Base-by-base conservation (phyloP, 495 filamentous ascomycete species). In the Penicillium mononematosum region DNA sequence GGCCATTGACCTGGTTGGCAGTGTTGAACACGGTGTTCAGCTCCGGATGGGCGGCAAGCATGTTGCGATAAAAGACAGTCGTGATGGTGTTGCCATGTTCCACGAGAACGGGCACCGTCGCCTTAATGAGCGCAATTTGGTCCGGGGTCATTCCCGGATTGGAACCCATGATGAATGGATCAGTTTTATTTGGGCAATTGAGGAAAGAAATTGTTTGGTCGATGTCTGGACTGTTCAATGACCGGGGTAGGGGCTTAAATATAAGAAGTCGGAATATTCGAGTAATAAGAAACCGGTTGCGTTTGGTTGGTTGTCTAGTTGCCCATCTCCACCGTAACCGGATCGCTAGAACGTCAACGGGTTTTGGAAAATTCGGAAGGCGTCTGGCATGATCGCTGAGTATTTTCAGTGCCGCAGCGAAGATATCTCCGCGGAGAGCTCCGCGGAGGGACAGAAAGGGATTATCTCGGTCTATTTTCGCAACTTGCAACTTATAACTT, bases 31-130 rank as follows among this genome's bases (percentile, higher is more conserved):
- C 70, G 61, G 81, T 80, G 63, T 82, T 79, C 10, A 92, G 78
- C 19, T 75, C 74, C 0, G 87, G 86, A 61, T 86, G 74, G 2
- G 81, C 85, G 17, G 34, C 58, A 16, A 92, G 76, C 74, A 92
- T 73, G 72, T 85, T 85, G 27, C 78, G 68, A 70, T 92, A 92
- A 76, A 91, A 90, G 51, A 78, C 62, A 9, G 72, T 76, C 17
- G 87, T 89, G 70, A 91, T 89, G 45, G 78, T 75, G 19, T 69
- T 69, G 68, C 88, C 88, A 68, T 91, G 82, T 54, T 84, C 78
- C 42, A 81, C 77, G 17, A 91, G 77, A 12, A 90, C 68, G 7
- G 74, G 74, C 47, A 77, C 72, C 6, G 75, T 77, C 45, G 75
- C 71, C 62, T 77, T 77, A 67, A 78, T 76, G 44, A 76, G 56